Conservation (phyloP, 768 basidiomycete genomes). For the Russula vinacea region DNA sequence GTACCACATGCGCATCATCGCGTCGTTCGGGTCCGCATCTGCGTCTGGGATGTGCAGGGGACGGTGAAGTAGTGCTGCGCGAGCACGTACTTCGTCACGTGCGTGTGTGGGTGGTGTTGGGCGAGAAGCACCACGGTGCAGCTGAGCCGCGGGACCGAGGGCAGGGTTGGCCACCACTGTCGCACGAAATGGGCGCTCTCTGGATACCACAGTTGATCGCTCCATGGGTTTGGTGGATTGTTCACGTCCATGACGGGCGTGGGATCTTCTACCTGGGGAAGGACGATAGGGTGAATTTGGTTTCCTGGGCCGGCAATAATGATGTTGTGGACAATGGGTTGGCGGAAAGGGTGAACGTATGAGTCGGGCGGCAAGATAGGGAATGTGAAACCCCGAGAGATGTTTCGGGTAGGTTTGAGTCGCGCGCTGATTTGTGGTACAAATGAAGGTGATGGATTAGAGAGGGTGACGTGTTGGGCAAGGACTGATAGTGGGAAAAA, state of each 20-base stretch:
- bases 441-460: slow-evolving; percentile 23
- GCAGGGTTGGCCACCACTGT: slow-evolving; percentile 75
- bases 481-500: slow-evolving; percentile 56
- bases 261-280: slow-evolving; percentile 13
- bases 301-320: slow-evolving; percentile 7
- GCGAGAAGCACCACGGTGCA: slow-evolving; percentile 70
- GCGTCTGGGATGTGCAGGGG: slow-evolving; percentile 38
- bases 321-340: slow-evolving; percentile 20
- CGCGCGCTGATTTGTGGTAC: slow-evolving; percentile 32
- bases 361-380: slow-evolving; percentile 27
- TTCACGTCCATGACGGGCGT: slow-evolving; percentile 4
- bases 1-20: slow-evolving; percentile 68
- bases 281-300: slow-evolving; percentile 3
- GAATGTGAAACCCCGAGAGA: slow-evolving; percentile 32
- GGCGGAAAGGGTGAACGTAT: slow-evolving; percentile 24
- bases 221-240: slow-evolving; percentile 53
- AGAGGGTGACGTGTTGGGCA: slow-evolving; percentile 33
- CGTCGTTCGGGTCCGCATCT: slow-evolving; percentile 42
- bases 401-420: slow-evolving; percentile 29
- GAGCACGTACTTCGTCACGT: slow-evolving; percentile 59
- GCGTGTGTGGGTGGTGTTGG: slow-evolving; percentile 57
- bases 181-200: slow-evolving; percentile 75
- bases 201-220: slow-evolving; percentile 65
- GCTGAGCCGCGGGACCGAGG: slow-evolving; percentile 60
- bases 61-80: slow-evolving; percentile 77